These are phyloP conservation scores for Coprinellus aureogranulatus DNA, from an alignment of 768 basidiomycete species.

Conservation along the genomic window DNA sequence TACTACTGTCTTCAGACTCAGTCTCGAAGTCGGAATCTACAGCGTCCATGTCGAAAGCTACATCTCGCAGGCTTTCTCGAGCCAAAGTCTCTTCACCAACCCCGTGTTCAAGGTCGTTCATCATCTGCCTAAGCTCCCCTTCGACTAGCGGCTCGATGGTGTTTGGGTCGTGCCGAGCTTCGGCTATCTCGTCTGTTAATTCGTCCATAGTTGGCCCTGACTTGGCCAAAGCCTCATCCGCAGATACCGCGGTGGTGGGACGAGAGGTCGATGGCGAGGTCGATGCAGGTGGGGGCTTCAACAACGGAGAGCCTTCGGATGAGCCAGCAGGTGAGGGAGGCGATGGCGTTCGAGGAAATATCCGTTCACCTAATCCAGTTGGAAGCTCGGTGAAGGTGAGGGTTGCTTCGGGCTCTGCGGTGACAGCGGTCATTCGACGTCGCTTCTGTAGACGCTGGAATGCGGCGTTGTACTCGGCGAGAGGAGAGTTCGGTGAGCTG, in stretches of 20 bases:
- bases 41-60: background rate
- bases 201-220: background rate
- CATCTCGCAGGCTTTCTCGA: background rate
- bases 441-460: slow-evolving; percentile 11
- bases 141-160: background rate
- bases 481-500: background rate
- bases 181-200: background rate
- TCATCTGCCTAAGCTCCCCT: background rate
- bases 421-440: slow-evolving; percentile 6
- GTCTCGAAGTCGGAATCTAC: background rate
- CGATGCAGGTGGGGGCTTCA: too few species aligned
- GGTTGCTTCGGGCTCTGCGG: background rate
- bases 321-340: too few species aligned
- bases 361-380: background rate
- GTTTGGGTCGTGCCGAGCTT: background rate
- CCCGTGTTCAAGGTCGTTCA: background rate
- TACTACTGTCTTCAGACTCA: background rate
- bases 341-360: background rate
- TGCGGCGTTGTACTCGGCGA: slow-evolving; percentile 10
- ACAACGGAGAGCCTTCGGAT: background rate
- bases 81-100: background rate
- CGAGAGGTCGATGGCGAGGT: background rate
- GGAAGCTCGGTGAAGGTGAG: background rate
- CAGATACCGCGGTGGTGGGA: background rate
- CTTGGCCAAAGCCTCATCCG: too few species aligned